These are phyloP conservation scores for Penicillium psychrofluorescens DNA, from an alignment of 495 filamentous ascomycete species.

Conservation along the genomic window DNA sequence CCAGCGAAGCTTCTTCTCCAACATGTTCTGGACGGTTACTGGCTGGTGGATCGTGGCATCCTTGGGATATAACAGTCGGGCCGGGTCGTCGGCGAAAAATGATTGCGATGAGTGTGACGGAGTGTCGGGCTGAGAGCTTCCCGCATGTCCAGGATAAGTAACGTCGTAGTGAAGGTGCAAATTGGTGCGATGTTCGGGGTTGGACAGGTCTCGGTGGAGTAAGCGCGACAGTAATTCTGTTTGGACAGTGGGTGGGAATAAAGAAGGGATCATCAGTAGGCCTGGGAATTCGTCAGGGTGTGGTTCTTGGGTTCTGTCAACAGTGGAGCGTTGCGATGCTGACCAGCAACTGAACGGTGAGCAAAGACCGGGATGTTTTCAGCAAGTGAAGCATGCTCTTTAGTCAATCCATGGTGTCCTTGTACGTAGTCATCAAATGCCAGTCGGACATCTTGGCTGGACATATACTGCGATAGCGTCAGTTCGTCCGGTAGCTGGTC, in stretches of 20 bases:
- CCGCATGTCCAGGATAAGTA: conserved; percentile 47
- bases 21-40: conserved; percentile 53
- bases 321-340: conserved; percentile 22
- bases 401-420: conserved; percentile 7
- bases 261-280: conserved; percentile 63
- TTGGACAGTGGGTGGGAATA: conserved; percentile 65
- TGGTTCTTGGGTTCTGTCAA: conserved; percentile 17
- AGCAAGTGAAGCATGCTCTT: conserved; percentile 14
- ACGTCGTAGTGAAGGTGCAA: conserved; percentile 76
- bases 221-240: conserved; percentile 56
- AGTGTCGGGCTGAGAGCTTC: not conserved
- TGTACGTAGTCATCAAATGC: conserved; percentile 27
- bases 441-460: conserved; percentile 23
- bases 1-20: conserved; percentile 81
- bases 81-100: conserved; percentile 43
- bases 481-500: conserved; percentile 21
- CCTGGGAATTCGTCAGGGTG: conserved; percentile 42
- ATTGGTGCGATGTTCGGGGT: conserved; percentile 73
- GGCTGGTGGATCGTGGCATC: conserved; percentile 62
- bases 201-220: conserved; percentile 73
- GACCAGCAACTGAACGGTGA: conserved; percentile 34
- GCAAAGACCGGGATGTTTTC: conserved; percentile 41
- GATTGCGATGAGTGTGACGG: conserved; percentile 16
- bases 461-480: conserved; percentile 21
- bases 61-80: conserved; percentile 46